These are phyloP conservation scores for Tricholoma flavovirens DNA, from an alignment of 768 basidiomycete species.

Conservation along the genomic window DNA sequence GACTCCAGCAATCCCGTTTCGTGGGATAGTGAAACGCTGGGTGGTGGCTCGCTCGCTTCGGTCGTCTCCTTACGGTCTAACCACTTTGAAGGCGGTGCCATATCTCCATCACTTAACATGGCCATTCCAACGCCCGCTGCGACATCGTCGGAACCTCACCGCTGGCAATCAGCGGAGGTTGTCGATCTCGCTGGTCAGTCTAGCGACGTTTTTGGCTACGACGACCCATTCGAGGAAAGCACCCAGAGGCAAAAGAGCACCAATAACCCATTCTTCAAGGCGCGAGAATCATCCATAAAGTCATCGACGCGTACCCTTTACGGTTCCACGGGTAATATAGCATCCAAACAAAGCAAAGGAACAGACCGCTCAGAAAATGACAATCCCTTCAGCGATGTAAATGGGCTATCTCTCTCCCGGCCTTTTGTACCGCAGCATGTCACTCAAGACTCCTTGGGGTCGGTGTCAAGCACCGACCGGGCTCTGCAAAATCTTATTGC, in stretches of 20 bases:
- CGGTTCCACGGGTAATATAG: constrained; percentile 29
- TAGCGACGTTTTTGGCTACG: constrained; percentile 24
- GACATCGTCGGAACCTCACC: constrained; percentile 44
- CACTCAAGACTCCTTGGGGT: constrained; percentile 28
- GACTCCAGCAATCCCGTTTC: constrained; percentile 39
- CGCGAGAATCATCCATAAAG: constrained; percentile 33
- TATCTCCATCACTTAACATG: constrained; percentile 44
- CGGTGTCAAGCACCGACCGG: constrained; percentile 41
- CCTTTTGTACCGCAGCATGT: constrained; percentile 28
- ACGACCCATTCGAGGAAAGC: constrained; percentile 17
- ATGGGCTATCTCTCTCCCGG: constrained; percentile 24
- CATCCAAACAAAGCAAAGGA: constrained; percentile 20
- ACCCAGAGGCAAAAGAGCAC: constrained; percentile 31
- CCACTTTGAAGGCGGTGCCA: constrained; percentile 32
- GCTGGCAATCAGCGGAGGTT: constrained; percentile 69
- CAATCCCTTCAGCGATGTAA: constrained; percentile 38
- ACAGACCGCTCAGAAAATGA: constrained; percentile 15
- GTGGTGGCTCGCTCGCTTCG: constrained; percentile 46
- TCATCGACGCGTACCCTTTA: constrained; percentile 27
- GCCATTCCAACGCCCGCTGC: constrained; percentile 62
- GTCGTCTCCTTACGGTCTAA: constrained; percentile 28
- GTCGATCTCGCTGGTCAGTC: constrained; percentile 33
- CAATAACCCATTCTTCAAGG: constrained; percentile 40
- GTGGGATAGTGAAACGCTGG: constrained; percentile 51
- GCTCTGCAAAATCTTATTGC: constrained; percentile 64